Percentiles rank a stretch among this genome's conserved stretches.
These are phyloP conservation scores for Dendrothele bispora DNA, from an alignment of 768 basidiomycete species.

Conservation along the genomic window DNA sequence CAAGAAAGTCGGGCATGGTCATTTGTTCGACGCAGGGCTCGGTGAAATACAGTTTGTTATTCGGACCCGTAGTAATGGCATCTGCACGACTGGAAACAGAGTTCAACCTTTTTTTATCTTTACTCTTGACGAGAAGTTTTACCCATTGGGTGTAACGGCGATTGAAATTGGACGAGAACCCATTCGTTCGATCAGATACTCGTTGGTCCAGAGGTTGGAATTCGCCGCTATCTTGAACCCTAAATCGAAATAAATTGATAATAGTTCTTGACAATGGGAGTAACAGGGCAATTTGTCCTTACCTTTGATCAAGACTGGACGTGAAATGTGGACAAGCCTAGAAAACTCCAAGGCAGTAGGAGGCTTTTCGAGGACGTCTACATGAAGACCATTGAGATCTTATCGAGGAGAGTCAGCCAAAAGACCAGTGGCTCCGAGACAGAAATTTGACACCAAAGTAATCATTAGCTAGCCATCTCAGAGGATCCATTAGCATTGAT, in stretches of 20 bases:
- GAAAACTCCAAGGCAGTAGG: constrained; percentile 73
- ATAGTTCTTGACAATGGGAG: too few species aligned
- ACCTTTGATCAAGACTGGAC: constrained; percentile 79
- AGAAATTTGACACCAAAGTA: constrained; percentile 35
- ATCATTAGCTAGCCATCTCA: constrained; percentile 36
- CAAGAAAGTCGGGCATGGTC: constrained; percentile 59
- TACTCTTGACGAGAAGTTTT: constrained; percentile 14
- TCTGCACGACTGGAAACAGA: constrained; percentile 63
- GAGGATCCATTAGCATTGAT: neutral
- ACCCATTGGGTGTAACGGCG: constrained; percentile 87
- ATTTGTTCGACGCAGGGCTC: constrained; percentile 74
- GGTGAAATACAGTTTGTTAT: constrained; percentile 64
- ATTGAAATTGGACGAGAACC: constrained; percentile 60
- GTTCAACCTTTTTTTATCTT: constrained; percentile 5
- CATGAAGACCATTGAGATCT: constrained; percentile 62
- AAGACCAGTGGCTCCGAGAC: too few species aligned
- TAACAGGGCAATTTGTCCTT: neutral
- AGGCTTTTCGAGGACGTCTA: constrained; percentile 48
- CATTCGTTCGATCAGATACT: constrained; percentile 60
- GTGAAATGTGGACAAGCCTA: constrained; percentile 61
- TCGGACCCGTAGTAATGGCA: constrained; percentile 55
- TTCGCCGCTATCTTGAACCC: constrained; percentile 49
- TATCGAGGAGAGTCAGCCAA: neutral
- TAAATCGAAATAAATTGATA: constrained; percentile 21
- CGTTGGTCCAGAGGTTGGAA: constrained; percentile 60